Base-by-base conservation (phyloP, 306 rosid species). In the Potentilla sterilis region DNA sequence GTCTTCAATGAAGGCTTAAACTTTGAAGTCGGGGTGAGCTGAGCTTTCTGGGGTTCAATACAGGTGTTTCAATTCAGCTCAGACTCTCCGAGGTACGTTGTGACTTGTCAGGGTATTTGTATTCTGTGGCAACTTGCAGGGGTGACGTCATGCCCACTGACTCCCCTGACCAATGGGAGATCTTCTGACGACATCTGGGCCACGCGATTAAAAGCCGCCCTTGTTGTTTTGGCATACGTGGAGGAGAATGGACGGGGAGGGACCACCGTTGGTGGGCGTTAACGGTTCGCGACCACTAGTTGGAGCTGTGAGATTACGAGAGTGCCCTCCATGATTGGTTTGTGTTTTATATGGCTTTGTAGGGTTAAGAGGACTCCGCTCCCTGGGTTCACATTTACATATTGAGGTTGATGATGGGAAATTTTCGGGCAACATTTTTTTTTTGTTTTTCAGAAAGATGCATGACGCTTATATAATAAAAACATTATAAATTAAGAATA, bases 71-170 rank as follows among this genome's bases (percentile, higher is more conserved):
- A 48, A 15, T 15, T 48, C 10, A 52, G 58, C 58, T 5, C 55
- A 49, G 51, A n/a, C n/a, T 46, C 51, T 11, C 54, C 8, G 8
- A 48, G n/a, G 19, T n/a, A n/a, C n/a, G n/a, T 5, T 16, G 22
- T 1, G 28, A 28, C 0, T 13, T 37, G 40, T 37, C 4, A 2
- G 58, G 78, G 1, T 28, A 66, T 66, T 73, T 79, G 66, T 52
- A 41, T 37, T 9, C 57, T n/a, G 40, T 38, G 24, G 11, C 16
- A 8, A 52, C 32, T n/a, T 64, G 82, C 28, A 4, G 3, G 3
- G 16, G 0, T 73, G 78, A 51, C 61, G 74, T 66, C 63, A 4
- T 59, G 0, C 41, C 78, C 74, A 66, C 78, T 67, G 1, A 6
- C 34, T 41, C 9, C 6, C 15, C 12, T 1, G 18, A 18, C 82